Base-by-base conservation (phyloP, 768 basidiomycete species). In the Lentinula aciculospora region DNA sequence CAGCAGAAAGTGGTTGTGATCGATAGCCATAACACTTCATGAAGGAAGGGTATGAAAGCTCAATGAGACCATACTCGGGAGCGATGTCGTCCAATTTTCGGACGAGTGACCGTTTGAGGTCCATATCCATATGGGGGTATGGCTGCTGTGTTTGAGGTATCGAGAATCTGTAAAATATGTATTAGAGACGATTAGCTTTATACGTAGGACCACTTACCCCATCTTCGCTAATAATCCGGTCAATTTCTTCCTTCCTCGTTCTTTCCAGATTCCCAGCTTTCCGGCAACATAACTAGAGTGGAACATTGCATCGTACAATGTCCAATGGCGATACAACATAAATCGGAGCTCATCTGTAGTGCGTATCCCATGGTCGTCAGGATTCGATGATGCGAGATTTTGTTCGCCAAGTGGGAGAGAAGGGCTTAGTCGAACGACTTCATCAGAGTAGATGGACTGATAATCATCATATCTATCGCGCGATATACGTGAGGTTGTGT, bases 321-420 rank as follows among this genome's bases (percentile, higher is more conserved):
- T 98, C 97, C 97, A 99, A 73, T 98, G 97, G 57, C 96, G 81
- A 68, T 95, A 94, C 55, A 98, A 80, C 73, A 88, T 94, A 70
- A 99, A 98, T 25, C 97, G 81, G 55, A 98, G 76, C 70, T 99
- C 97, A 53, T 95, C 93, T 31, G 84, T 86, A 39, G 87, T 77
- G 37, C 92, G 83, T 61, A 99, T 84, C 29, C 86, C 84, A 58
- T 79, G 74, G 67, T 98, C 95, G 63, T 98, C 94, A 1, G 96
- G 90, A 61, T 81, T 82, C 25, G 85, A 72, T 0, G 85, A 80
- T 54, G 78, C 76, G 59, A 75, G 67, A 15, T 76, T 73, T 53
- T 76, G 74, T 6, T 76, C 70, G 42, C 72, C 63, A 65, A 77
- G 56, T 2, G 72, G 68, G 23, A 79, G 74, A 47, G 82, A 78